These are phyloP conservation scores for Suillus occidentalis DNA, from an alignment of 768 basidiomycete genomes.

Conservation along the genomic window DNA sequence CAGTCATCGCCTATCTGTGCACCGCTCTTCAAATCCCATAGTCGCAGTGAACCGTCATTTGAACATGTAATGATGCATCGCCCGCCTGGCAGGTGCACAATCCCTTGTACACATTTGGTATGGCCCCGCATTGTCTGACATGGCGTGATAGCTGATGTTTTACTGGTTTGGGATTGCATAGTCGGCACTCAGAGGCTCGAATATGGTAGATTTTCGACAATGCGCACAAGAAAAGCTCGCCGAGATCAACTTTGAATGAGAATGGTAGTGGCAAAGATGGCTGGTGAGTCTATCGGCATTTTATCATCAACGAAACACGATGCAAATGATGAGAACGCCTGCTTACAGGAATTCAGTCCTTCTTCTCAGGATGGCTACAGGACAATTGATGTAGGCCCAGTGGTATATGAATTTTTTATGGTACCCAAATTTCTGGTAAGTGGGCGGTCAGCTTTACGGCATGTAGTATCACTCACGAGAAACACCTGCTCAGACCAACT, in stretches of 20 bases:
- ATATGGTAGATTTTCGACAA: not conserved
- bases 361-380: not conserved
- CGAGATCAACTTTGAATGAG: not conserved
- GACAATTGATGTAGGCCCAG: not conserved
- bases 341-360: not conserved
- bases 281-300: not conserved
- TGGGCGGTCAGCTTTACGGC: not conserved
- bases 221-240: not conserved
- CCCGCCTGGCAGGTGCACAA: not conserved
- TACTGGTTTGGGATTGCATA: not conserved
- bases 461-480: not conserved
- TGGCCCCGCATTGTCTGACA: not conserved
- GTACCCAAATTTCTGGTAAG: not conserved
- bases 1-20: not conserved
- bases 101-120: not conserved
- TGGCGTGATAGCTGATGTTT: not conserved
- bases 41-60: too few relatives aligned
- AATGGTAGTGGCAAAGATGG: not conserved
- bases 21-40: too few relatives aligned
- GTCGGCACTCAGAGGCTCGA: not conserved
- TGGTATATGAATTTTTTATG: not conserved
- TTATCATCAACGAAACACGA: not conserved
- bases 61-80: not conserved
- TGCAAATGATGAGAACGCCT: not conserved
- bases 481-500: not conserved